phyloP scores from a whole-genome alignment of 192 early-diverging fungal species.

The Coemansia sp. region DNA sequence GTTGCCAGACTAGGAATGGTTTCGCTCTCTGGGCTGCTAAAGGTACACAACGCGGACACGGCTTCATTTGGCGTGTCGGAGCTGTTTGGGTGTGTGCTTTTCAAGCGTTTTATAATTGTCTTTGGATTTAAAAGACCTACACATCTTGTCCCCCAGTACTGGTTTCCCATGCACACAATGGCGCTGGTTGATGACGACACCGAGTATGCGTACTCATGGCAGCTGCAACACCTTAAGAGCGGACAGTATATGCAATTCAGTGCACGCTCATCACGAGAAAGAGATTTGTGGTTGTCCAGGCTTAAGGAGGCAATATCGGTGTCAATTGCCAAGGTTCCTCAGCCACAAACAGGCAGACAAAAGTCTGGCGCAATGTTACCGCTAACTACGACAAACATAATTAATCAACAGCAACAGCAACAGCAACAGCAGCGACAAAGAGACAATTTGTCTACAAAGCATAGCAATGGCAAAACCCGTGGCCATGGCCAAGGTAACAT shows the following conservation, averaged over 20 bases:
- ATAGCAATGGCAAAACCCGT: neutral
- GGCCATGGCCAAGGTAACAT: neutral
- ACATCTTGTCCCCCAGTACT: constrained; percentile 61
- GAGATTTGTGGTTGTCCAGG: constrained; percentile 56
- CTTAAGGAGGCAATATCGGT: constrained; percentile 51
- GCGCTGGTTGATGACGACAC: constrained; percentile 56
- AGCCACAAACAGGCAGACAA: neutral
- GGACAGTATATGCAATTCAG: constrained; percentile 57
- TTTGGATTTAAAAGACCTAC: constrained; percentile 56
- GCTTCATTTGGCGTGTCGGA: neutral
- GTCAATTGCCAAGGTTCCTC: constrained; percentile 11
- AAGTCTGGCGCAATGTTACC: neutral
- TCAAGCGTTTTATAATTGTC: constrained; percentile 61
- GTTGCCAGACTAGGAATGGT: constrained; percentile 43
- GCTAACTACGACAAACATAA: constrained; percentile 2
- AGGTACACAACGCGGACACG: constrained; percentile 1
- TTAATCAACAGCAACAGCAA: too few relatives aligned
- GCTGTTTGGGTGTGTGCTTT: constrained; percentile 63
- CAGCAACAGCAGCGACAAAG: neutral
- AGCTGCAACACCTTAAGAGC: constrained; percentile 41
- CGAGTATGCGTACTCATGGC: constrained; percentile 24
- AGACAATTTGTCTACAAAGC: neutral
- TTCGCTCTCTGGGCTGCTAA: constrained; percentile 42
- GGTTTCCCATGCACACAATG: constrained; percentile 67
- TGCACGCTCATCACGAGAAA: constrained; percentile 59